Evolutionary conservation across 2,329 filamentous ascomycete species (phyloP), one percentile per base, ranked within the genome.

Genomic region (Xylaria arbuscula): DNA sequence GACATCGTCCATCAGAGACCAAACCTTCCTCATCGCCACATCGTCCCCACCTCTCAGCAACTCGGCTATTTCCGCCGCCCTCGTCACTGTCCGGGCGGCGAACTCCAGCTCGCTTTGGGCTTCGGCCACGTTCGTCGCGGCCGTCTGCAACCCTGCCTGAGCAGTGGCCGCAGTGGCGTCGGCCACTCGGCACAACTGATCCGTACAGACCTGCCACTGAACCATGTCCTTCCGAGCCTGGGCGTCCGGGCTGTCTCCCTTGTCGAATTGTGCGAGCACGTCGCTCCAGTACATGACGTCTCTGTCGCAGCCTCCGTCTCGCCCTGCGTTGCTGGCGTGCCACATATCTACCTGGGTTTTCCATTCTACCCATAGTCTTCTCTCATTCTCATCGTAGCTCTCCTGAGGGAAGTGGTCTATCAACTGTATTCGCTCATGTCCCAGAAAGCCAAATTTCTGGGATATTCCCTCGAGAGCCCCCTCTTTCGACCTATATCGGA

Each of bases 271-370:
- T 38, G 64, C 54, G 22, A 64, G 60, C 4, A 60, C 50, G 3
- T 60, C 48, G 22, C 60, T 59, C 60, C 59, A 67, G 13, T 67
- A 60, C 42, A 50, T 60, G 4, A 67, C 60, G n/a, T 64, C 60
- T 28, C 56, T 28, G 11, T 64, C 50, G 55, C 61, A 67, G 22
- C 65, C 55, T 13, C 54, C 54, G 34, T 55, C 50, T 3, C 22
- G 40, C 8, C 42, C 48, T 59, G 55, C 54, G 50, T 67, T 67
- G 36, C 38, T 42, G 15, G 65, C 40, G 17, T 64, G 60, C 56
- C 61, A 64, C 42, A 60, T 50, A 10, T 64, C 40, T 15, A 67
- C 61, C 48, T 60, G 61, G 5, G 32, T 50, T 40, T 67, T 64
- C 61, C 61, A 67, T 60, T 64, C 60, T 0, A 42, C 65, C 60